Evolutionary conservation across 768 basidiomycete genomes (phyloP), one percentile per base, ranked within the genome.

Genomic region (Kwoniella bestiolae): DNA sequence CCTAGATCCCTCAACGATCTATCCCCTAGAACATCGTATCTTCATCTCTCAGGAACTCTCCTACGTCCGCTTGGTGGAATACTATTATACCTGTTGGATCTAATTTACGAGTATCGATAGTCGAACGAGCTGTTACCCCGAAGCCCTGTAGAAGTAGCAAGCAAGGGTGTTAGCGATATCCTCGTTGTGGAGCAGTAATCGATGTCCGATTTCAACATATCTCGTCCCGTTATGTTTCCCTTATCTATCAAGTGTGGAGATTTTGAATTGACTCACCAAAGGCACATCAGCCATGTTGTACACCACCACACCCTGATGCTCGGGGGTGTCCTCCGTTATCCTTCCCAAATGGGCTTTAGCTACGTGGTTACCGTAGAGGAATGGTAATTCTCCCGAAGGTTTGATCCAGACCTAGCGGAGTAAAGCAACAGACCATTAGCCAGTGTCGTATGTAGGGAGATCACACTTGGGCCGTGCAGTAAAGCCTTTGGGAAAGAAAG

Each of bases 51-150:
- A 99, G 83, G 80, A 98, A 99, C 84, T 99, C 96, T 63, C 96
- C 96, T 25, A 98, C 92, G 82, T 99, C 96, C 92, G 96, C 90
- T 84, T 99, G 96, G 79, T 98, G 96, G 83, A 98, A 99, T 2
- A 97, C 96, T 53, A 99, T 89, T 64, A 99, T 97, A 6, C 91
- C 88, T 25, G 94, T 97, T 25, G 96, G 96, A 79, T 98, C 96
- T 47, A 98, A 82, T 86, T 99, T 99, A 71, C 95, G 84, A 26
- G 96, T 97, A 81, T 99, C 96, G 7, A 96, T 82, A 3, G 96
- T 98, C 31, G 66, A 67, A 45, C 66, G 53, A n/a, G 66, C 66
- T 16, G 66, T 67, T 28, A 60, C 66, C 6, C 66, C 66, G 55
- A 67, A 67, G 26, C 66, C 66, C 66, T 67, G 38, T 26, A 28